Evolutionary conservation across 768 basidiomycete genomes (phyloP).

Genomic region (Panaeolus cyanescens): DNA sequence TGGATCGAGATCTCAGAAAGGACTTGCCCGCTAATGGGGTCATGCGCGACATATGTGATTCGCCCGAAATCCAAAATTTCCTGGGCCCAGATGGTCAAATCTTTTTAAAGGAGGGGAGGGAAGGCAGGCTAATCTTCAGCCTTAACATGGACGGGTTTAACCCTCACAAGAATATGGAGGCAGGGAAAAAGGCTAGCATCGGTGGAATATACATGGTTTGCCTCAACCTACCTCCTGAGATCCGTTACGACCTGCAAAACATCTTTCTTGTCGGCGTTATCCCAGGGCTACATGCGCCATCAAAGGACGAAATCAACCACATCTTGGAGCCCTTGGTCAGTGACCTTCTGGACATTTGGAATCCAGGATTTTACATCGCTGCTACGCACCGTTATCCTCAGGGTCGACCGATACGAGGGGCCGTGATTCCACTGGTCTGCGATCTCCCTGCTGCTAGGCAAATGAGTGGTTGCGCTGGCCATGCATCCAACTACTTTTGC

Average conservation of each 20-base stretch:
- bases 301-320: conserved; percentile 7
- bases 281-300: conserved; percentile 6
- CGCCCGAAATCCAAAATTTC: background rate
- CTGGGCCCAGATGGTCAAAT: conserved; percentile 1
- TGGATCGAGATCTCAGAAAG: background rate
- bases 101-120: background rate
- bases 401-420: conserved; percentile 2
- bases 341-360: background rate
- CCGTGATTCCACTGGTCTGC: conserved; percentile 6
- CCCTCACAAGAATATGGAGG: conserved; percentile 3
- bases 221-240: conserved; percentile 1
- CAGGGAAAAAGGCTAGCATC: conserved; percentile 5
- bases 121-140: conserved; percentile 4
- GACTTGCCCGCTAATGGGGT: background rate
- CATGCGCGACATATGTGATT: background rate
- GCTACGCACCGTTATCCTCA: background rate
- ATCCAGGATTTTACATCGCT: conserved; percentile 1
- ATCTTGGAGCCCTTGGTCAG: conserved; percentile 3
- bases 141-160: conserved; percentile 5
- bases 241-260: background rate
- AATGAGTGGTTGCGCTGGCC: conserved; percentile 5
- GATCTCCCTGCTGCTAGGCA: conserved; percentile 7
- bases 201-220: conserved; percentile 9
- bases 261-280: conserved; percentile 9
- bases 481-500: conserved; percentile 7